Conservation (phyloP, 2,329 filamentous ascomycete genomes). For the Ascochyta pisi region DNA sequence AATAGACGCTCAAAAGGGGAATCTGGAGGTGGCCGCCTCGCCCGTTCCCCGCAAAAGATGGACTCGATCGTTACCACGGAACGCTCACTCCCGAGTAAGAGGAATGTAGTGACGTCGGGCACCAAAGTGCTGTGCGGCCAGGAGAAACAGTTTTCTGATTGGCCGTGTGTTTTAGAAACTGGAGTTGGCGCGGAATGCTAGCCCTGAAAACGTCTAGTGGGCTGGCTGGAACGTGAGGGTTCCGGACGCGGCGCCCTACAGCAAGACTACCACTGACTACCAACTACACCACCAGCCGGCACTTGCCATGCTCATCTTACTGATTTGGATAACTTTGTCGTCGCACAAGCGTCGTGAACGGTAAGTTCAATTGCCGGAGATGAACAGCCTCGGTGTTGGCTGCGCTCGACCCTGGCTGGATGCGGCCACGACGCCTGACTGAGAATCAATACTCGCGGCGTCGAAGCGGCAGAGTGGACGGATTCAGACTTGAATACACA, state of each 20-base stretch:
- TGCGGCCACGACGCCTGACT: slow-evolving; percentile 1
- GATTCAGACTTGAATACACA: not conserved
- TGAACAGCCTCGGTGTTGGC: slow-evolving; percentile 1
- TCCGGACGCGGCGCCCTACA: slow-evolving; percentile 3
- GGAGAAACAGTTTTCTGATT: not conserved
- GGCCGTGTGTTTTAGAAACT: not conserved
- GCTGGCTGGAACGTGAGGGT: slow-evolving; percentile 11
- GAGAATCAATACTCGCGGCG: not conserved
- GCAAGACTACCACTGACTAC: slow-evolving; percentile 2
- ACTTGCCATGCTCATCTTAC: slow-evolving; percentile 7
- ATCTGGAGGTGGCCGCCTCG: not conserved
- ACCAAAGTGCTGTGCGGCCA: not conserved
- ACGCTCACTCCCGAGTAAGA: slow-evolving; percentile 1
- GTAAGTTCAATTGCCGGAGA: slow-evolving; percentile 8
- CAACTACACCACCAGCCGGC: not conserved
- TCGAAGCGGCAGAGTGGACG: not conserved
- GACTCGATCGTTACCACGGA: slow-evolving; percentile 2
- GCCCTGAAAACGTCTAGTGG: not conserved
- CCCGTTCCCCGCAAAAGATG: slow-evolving; percentile 7
- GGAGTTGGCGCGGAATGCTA: slow-evolving; percentile 3
- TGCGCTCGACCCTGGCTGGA: slow-evolving; percentile 1
- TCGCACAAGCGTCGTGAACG: slow-evolving; percentile 1
- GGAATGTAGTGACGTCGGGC: slow-evolving; percentile 15
- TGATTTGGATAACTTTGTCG: slow-evolving; percentile 3
- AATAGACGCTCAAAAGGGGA: not conserved